Evolutionary conservation across 768 basidiomycete genomes (phyloP).

Genomic region (Collybiopsis luxurians): DNA sequence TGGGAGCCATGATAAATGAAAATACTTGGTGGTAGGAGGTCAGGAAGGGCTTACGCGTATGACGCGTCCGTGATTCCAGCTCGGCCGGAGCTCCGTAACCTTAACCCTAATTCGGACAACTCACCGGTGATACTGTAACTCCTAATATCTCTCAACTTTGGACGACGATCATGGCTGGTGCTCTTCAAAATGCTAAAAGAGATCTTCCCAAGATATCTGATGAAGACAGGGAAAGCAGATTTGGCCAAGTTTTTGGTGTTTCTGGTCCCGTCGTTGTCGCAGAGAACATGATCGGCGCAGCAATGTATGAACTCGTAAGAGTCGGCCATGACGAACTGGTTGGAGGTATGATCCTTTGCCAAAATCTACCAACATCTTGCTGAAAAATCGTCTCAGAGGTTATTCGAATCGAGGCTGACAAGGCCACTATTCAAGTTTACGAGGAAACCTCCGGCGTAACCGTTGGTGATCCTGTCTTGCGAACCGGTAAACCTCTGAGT

Average conservation of each 20-base stretch:
- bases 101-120: neutral
- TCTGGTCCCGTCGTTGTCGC: slow-evolving; percentile 99
- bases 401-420: slow-evolving; percentile 97
- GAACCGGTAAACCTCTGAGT: slow-evolving; percentile 96
- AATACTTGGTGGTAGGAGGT: slow-evolving; percentile 17
- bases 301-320: slow-evolving; percentile 97
- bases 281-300: slow-evolving; percentile 92
- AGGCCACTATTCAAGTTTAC: slow-evolving; percentile 98
- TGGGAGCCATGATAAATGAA: slow-evolving; percentile 81
- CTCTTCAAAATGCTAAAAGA: slow-evolving; percentile 85
- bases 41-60: neutral
- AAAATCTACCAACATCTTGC: neutral
- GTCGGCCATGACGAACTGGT: slow-evolving; percentile 99
- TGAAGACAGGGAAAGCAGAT: slow-evolving; percentile 85
- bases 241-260: slow-evolving; percentile 90
- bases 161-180: slow-evolving; percentile 75
- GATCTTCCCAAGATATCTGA: slow-evolving; percentile 85
- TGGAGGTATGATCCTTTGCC: slow-evolving; percentile 62
- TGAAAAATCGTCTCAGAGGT: slow-evolving; percentile 66
- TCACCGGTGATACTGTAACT: too few species aligned
- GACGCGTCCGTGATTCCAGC: slow-evolving; percentile 3
- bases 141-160: neutral
- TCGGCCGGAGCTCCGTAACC: neutral
- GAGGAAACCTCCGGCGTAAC: slow-evolving; percentile 99
- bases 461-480: slow-evolving; percentile 95